A percentile compares a stretch with the other conserved stretches of the same genome.
Conservation (phyloP, 495 filamentous ascomycete genomes). For the Hypoxylon crocopeplum region DNA sequence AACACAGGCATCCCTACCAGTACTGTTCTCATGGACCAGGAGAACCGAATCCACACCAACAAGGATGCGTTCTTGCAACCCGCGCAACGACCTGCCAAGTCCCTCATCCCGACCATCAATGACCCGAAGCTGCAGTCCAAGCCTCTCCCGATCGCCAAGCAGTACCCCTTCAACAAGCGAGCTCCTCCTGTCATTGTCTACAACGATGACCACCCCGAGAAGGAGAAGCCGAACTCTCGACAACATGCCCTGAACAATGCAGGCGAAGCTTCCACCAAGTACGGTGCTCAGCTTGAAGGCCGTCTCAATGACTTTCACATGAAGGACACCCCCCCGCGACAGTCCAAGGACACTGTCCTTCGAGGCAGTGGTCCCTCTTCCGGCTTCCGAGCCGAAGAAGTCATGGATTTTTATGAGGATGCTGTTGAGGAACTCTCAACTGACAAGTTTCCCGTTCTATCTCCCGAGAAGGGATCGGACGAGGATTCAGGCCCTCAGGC, state of each 20-base stretch:
- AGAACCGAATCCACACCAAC: constrained; percentile 60
- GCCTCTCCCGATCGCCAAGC: constrained; percentile 45
- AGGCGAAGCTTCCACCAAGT: neutral
- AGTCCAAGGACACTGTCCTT: neutral
- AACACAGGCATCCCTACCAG: constrained; percentile 31
- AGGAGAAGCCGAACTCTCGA: constrained; percentile 2
- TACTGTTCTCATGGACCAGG: constrained; percentile 44
- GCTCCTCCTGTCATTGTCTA: constrained; percentile 62
- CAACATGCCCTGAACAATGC: neutral
- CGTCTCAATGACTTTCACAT: neutral
- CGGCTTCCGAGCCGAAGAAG: constrained; percentile 22
- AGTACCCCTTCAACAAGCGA: constrained; percentile 63
- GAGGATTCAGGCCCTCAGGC: neutral
- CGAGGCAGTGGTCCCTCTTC: neutral
- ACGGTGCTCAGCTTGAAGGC: neutral
- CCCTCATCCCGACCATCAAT: too few relatives aligned
- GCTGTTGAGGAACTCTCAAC: constrained; percentile 47
- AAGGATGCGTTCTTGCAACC: constrained; percentile 62
- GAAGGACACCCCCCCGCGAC: constrained; percentile 1
- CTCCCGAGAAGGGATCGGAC: constrained; percentile 3
- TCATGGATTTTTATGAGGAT: constrained; percentile 52
- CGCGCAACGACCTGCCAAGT: constrained; percentile 68
- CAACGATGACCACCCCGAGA: constrained; percentile 59
- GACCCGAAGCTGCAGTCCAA: constrained; percentile 12
- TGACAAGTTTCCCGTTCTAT: constrained; percentile 5